Evolutionary conservation across 2,329 filamentous ascomycete genomes (phyloP).

Genomic region (Alternaria tenuissima): DNA sequence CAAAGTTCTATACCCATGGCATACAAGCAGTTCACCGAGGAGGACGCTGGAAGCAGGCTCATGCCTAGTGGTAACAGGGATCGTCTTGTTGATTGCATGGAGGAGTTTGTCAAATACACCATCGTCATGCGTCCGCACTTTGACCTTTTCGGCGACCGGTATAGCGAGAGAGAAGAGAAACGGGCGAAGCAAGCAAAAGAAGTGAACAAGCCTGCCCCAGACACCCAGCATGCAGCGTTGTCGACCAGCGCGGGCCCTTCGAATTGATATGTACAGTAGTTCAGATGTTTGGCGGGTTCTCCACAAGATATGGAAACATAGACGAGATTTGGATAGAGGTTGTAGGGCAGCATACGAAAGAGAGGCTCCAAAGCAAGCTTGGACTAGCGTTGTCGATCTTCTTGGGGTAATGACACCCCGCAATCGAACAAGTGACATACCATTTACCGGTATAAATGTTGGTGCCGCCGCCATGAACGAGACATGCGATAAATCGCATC

Average conservation of each 20-base stretch:
- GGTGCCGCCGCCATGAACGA: not conserved
- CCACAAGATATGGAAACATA: not conserved
- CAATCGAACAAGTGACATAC: not conserved
- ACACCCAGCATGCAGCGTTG: slow-evolving; percentile 2
- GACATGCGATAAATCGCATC: not conserved
- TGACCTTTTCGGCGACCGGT: slow-evolving; percentile 68
- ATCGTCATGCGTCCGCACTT: slow-evolving; percentile 70
- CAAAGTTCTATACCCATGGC: slow-evolving; percentile 70
- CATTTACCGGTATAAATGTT: not conserved
- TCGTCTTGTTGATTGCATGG: slow-evolving; percentile 71
- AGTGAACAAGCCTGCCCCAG: not conserved
- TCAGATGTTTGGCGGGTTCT: not conserved
- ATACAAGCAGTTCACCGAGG: slow-evolving; percentile 67
- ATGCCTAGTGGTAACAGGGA: slow-evolving; percentile 66
- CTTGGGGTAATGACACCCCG: not conserved
- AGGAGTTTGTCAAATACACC: slow-evolving; percentile 75
- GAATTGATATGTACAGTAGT: not conserved
- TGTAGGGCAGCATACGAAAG: not conserved
- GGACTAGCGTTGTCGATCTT: slow-evolving; percentile 4
- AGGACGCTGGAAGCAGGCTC: slow-evolving; percentile 60
- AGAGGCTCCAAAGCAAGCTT: not conserved
- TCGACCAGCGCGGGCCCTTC: not conserved
- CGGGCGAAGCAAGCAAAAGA: slow-evolving; percentile 32
- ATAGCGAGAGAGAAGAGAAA: slow-evolving; percentile 65
- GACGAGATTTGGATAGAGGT: not conserved